Percentiles rank a stretch among this genome's conserved stretches.
Evolutionary conservation across 257 asterid genomes (phyloP).

Genomic region (Thymus quinquecostatus): DNA sequence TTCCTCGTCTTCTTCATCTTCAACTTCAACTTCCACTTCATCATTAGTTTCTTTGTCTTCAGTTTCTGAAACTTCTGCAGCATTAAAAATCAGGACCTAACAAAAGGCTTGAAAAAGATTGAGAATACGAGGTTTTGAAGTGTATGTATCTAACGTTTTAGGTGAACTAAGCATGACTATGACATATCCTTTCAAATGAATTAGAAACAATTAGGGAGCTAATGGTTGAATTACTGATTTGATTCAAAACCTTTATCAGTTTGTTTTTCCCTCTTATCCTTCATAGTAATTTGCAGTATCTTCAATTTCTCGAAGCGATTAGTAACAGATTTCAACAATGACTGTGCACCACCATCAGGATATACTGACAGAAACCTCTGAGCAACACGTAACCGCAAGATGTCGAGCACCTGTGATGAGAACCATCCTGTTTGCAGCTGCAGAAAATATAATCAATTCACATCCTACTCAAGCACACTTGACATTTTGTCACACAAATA

Average conservation of each 20-base stretch:
- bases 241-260: slow-evolving; percentile 51
- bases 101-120: too few species aligned
- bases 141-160: neutral
- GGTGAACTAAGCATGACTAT: neutral
- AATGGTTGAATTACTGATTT: slow-evolving; percentile 19
- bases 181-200: neutral
- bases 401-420: slow-evolving; percentile 55
- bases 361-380: slow-evolving; percentile 79
- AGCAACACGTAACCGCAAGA: slow-evolving; percentile 72
- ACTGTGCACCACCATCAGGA: slow-evolving; percentile 72
- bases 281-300: slow-evolving; percentile 43
- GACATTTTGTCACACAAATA: neutral
- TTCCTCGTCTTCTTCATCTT: slow-evolving; percentile 61
- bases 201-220: slow-evolving; percentile 6
- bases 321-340: slow-evolving; percentile 59
- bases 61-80: slow-evolving; percentile 47
- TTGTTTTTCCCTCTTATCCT: slow-evolving; percentile 53
- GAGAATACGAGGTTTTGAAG: too few species aligned
- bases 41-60: slow-evolving; percentile 58
- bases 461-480: slow-evolving; percentile 7
- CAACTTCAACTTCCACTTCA: slow-evolving; percentile 59
- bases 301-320: slow-evolving; percentile 74
- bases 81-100: slow-evolving; percentile 10
- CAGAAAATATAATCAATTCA: slow-evolving; percentile 33
- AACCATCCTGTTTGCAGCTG: slow-evolving; percentile 90